A percentile compares a stretch with the other conserved stretches of the same genome.
Conservation (phyloP, 1,139 yeast species). For the Taphrina populina region DNA sequence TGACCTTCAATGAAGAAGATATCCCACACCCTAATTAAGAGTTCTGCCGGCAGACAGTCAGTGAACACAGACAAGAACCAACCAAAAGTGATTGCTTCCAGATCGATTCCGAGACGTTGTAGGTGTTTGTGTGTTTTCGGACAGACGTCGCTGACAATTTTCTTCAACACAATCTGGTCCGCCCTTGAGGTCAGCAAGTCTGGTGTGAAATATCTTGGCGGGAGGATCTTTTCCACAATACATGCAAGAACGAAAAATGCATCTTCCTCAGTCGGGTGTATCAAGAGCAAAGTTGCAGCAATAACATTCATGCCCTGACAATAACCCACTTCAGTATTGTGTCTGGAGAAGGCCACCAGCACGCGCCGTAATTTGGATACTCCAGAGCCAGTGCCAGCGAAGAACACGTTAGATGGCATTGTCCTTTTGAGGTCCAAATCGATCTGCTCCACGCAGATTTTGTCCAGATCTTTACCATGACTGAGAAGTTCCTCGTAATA, state of each 20-base stretch:
- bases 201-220: constrained; percentile 51
- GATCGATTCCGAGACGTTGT: constrained; percentile 48
- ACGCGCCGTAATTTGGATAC: constrained; percentile 53
- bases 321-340: constrained; percentile 56
- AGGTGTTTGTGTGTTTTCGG: constrained; percentile 52
- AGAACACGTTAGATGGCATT: constrained; percentile 57
- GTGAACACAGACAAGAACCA: constrained; percentile 63
- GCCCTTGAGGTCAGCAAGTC: constrained; percentile 50
- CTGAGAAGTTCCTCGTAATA: constrained; percentile 48
- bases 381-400: constrained; percentile 59
- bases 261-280: constrained; percentile 55
- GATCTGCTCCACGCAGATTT: constrained; percentile 53
- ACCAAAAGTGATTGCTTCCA: constrained; percentile 56
- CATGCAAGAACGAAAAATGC: constrained; percentile 60
- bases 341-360: constrained; percentile 55
- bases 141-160: constrained; percentile 43
- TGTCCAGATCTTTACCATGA: constrained; percentile 41
- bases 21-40: constrained; percentile 31
- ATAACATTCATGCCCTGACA: constrained; percentile 65
- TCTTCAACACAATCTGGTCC: constrained; percentile 48
- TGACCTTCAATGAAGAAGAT: constrained; percentile 34
- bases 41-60: constrained; percentile 55
- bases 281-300: constrained; percentile 55
- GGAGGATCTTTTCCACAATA: constrained; percentile 55
- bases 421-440: constrained; percentile 59